Evolutionary conservation across 441 rosid species (phyloP), one percentile per base, ranked within the genome.

Genomic region (Pelargonium australe): DNA sequence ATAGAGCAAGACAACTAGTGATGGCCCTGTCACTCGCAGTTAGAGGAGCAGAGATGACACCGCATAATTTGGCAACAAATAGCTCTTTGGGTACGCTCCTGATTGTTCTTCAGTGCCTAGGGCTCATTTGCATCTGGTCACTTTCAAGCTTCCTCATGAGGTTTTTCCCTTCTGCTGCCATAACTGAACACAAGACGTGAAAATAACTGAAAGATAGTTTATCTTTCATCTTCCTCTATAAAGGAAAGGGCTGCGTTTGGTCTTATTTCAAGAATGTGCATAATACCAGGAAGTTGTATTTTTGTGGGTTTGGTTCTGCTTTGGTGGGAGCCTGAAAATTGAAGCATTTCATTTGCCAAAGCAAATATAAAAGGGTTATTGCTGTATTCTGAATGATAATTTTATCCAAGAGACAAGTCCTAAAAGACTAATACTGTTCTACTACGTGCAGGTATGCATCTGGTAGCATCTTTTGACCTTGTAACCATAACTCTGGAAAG

Each of bases 131-230:
- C 80, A 87, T 92, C 34, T 95, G 99, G 98, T 90, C 96, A 9
- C 97, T 95, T 72, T 86, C 99, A 31, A 90, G 93, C 85, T 92
- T 95, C 80, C 90, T 95, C 69, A 81, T 89, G 89, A 92, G 84
- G 85, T 80, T 85, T 68, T 81, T 77, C 68, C 84, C 90, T 68
- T 76, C 85, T 7, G 65, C 82, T 69, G 69, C 76, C 65, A 66
- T 73, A 65, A 70, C 75, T 25, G 80, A 75, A 23, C 74, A 73
- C 80, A 71, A 77, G 70, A 76, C 71, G 67, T 40, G 60, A 69
- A 61, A 73, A 72, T 72, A 62, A 64, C 68, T 51, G 19, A 65
- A 20, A 31, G 63, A 31, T 66, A 64, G 71, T 74, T 41, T 73
- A 69, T 64, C n/a, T 20, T 34, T 55, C 69, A 20, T 49, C 44